Base-by-base conservation (phyloP, 2,329 filamentous ascomycete genomes). In the Colletotrichum cereale region DNA sequence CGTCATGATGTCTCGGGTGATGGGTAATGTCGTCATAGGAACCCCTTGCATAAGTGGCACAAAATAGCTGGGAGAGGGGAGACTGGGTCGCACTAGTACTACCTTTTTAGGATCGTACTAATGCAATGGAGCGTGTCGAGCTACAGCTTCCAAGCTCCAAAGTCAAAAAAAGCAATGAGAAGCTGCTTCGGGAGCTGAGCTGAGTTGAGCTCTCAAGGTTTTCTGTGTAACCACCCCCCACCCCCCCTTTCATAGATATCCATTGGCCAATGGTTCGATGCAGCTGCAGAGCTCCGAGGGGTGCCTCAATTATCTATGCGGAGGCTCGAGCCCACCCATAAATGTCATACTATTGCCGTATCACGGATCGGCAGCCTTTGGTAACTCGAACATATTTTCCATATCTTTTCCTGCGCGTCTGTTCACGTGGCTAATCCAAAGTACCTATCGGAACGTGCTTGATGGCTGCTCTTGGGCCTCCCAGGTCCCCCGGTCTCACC, bases 1-100 rank as follows among this genome's bases (percentile, higher is more conserved):
- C 61, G 67, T 73, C 73, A 73, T 74, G 50, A 56, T 71, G 67
- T 71, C 56, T 73, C 67, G 61, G 55, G 69, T 42, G 50, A n/a
- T 29, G 21, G 64, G 38, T 74, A 55, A 71, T 74, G 73, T 73
- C 73, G 73, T 74, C 73, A 74, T 74, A 66, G 73, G 65, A 50
- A 44, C 63, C 73, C 72, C 73, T 73, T 74, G 73, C 67, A 74
- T 73, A 66, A 72, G 73, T 74, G 73, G 73, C 71, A 62, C 47
- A 52, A 40, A 36, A 29, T 74, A 53, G 31, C 26, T 42, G 10
- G 44, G n/a, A 44, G 42, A 8, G 42, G 65, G 42, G 11, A 7
- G 1, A 29, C 7, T 16, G 3, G 12, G 64, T 58, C 12, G 44
- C 44, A 38, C 57, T n/a, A 14, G 57, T 62, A 31, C 48, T 11